Evolutionary conservation across 805 yeast species (phyloP), one percentile per base, ranked within the genome.

Genomic region (Lipomyces lipofer): DNA sequence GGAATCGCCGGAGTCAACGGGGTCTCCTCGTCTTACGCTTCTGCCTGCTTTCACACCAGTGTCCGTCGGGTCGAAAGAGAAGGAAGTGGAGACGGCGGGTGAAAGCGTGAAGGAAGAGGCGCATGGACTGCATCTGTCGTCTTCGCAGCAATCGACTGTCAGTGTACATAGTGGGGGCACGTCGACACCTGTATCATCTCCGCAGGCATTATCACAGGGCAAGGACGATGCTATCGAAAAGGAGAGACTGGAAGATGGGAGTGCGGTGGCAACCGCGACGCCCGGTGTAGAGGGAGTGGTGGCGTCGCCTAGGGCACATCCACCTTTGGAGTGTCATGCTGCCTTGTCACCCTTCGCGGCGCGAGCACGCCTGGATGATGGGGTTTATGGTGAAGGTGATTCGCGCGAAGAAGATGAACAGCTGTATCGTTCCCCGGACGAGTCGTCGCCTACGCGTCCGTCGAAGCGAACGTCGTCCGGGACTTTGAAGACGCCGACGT

Each of bases 381-480:
- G 33, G 29, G n/a, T n/a, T n/a, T n/a, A n/a, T n/a, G n/a, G n/a
- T n/a, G n/a, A n/a, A n/a, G n/a, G n/a, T n/a, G n/a, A n/a, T n/a
- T n/a, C n/a, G n/a, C n/a, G n/a, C n/a, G 17, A 47, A n/a, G 36
- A 33, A 40, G 43, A 44, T 1, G 29, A 25, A 13, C 30, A 40
- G 24, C 25, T 1, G 30, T n/a, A 27, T 43, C 52, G 24, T 17
- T 4, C 39, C 19, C 13, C 8, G 2, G 19, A 27, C 17, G 28
- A 17, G 19, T 12, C 22, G n/a, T 38, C 42, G 30, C 49, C 35
- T 25, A 36, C 49, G 25, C 43, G 52, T 13, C 43, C 57, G 28
- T 24, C 36, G n/a, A 56, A 56, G 35, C 47, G 60, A 12, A 56
- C 60, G 17, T 48, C 47, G 13, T 51, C 54, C 8, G 60, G 58